These are phyloP conservation scores for Backusella liffmaniae DNA, from an alignment of 192 early-diverging fungal species.

Conservation along the genomic window DNA sequence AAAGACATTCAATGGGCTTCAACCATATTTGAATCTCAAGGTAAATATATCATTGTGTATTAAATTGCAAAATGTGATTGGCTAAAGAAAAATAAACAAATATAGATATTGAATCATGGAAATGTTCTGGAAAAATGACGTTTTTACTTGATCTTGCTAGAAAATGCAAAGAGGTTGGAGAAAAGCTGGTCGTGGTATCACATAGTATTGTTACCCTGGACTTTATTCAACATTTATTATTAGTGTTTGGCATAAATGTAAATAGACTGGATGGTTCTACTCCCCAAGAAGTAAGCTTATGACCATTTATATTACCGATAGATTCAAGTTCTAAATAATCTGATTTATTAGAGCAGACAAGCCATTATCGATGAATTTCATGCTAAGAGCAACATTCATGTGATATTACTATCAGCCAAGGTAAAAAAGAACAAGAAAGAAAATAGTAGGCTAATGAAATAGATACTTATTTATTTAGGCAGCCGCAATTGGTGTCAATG, in stretches of 20 bases:
- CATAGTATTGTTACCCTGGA: constrained; percentile 57
- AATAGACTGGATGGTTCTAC: constrained; percentile 57
- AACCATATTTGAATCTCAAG: neutral
- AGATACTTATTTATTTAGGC: constrained; percentile 6
- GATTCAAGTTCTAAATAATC: neutral
- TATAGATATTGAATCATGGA: constrained; percentile 29
- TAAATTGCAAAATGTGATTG: neutral
- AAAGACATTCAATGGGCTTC: neutral
- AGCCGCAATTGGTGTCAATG: constrained; percentile 59
- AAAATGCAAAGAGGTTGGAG: constrained; percentile 40
- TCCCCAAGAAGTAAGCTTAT: constrained; percentile 25
- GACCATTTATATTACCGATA: neutral
- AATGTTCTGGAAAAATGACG: constrained; percentile 48
- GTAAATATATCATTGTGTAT: neutral
- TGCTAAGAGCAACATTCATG: constrained; percentile 19
- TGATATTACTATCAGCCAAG: constrained; percentile 63
- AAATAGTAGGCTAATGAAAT: neutral
- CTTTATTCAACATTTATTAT: neutral
- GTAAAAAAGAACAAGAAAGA: constrained; percentile 16
- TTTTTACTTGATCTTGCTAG: constrained; percentile 59
- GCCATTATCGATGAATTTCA: constrained; percentile 66
- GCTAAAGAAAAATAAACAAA: neutral
- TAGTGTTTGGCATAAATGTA: neutral
- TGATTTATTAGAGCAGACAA: constrained; percentile 42
- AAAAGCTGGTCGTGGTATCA: constrained; percentile 76